Conservation (phyloP, 2,329 filamentous ascomycete genomes). For the Xylaria sp. region DNA sequence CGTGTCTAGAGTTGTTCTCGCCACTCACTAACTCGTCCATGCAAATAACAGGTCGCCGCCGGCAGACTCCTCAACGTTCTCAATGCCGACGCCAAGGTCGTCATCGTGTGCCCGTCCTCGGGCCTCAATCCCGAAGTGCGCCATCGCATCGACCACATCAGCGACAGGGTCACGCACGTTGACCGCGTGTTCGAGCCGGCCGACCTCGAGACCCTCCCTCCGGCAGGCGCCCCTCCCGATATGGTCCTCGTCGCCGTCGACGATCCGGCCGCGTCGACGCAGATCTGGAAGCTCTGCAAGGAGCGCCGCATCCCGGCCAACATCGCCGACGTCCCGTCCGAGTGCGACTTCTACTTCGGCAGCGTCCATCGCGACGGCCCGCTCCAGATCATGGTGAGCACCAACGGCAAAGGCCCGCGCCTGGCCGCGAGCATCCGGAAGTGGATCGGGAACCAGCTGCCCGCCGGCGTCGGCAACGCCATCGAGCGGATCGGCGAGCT, state of each 20-base stretch:
- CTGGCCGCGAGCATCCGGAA: conserved; percentile 87
- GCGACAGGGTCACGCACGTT: conserved; percentile 80
- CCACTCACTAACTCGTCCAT: neutral
- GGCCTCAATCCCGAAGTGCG: conserved; percentile 91
- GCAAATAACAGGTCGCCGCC: conserved; percentile 82
- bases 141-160: conserved; percentile 77
- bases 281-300: conserved; percentile 95
- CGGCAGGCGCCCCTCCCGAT: conserved; percentile 56
- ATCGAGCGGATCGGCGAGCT: conserved; percentile 86
- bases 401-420: conserved; percentile 94
- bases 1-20: conserved; percentile 31
- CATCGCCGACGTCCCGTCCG: conserved; percentile 94
- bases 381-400: conserved; percentile 98
- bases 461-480: conserved; percentile 82
- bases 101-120: conserved; percentile 80
- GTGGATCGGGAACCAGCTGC: conserved; percentile 81
- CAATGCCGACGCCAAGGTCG: conserved; percentile 92
- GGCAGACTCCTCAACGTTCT: conserved; percentile 90
- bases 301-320: conserved; percentile 86
- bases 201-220: conserved; percentile 77
- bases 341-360: conserved; percentile 99
- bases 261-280: conserved; percentile 88
- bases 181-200: conserved; percentile 85
- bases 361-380: conserved; percentile 95
- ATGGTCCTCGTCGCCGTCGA: conserved; percentile 97